These are phyloP conservation scores for Pseudonitzschia multiseries DNA, from an alignment of 108 stramenopile genomes.

Conservation along the genomic window DNA sequence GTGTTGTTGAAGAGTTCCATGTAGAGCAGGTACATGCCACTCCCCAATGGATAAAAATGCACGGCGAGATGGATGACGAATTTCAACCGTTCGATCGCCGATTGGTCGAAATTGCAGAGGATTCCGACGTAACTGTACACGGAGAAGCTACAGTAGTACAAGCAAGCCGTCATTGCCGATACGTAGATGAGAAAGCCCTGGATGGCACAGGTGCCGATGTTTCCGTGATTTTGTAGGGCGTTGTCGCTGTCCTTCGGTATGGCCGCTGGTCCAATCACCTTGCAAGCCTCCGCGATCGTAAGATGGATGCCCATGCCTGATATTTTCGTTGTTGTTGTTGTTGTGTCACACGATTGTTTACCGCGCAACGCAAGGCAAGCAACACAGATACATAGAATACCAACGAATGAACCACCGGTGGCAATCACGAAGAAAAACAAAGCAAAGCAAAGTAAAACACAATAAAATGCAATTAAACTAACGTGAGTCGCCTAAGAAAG, in stretches of 20 bases:
- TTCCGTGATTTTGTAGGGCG: not conserved
- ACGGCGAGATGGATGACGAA: not conserved
- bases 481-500: too few species aligned
- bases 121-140: not conserved
- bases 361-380: not conserved
- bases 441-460: not conserved
- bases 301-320: not conserved
- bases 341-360: too few species aligned
- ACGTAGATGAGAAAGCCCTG: slow-evolving; percentile 1
- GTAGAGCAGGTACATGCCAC: not conserved
- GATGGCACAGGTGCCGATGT: not conserved
- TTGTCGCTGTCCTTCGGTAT: not conserved
- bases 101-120: not conserved
- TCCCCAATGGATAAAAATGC: not conserved
- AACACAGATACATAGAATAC: too few species aligned
- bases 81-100: not conserved
- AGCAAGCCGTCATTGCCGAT: not conserved
- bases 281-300: not conserved
- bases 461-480: too few species aligned
- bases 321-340: not conserved
- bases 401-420: not conserved
- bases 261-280: not conserved
- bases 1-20: not conserved
- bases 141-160: slow-evolving; percentile 8
- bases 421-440: not conserved